Conservation (phyloP, 768 basidiomycete species). For the Lentinula guzmanii region DNA sequence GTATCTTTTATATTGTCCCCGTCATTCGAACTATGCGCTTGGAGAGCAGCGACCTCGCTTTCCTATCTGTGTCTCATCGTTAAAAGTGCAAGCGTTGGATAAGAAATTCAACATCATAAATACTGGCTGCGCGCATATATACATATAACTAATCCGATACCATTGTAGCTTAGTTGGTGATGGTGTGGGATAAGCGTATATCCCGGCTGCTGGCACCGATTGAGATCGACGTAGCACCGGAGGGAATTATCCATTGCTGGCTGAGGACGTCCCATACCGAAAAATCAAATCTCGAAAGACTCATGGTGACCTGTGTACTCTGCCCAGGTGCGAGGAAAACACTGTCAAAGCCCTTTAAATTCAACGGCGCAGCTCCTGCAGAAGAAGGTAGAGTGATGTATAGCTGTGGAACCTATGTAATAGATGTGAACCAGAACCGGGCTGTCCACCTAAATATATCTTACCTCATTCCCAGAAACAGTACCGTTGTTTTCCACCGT, state of each 20-base stretch:
- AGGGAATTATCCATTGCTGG: conserved; percentile 52
- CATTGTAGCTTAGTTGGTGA: conserved; percentile 20
- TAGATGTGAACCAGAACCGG: background rate
- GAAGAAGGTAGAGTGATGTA: conserved; percentile 46
- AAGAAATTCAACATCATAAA: no score
- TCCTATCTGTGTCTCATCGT: background rate
- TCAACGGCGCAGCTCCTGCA: conserved; percentile 40
- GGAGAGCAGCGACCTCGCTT: background rate
- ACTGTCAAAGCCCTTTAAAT: conserved; percentile 53
- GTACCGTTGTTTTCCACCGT: conserved; percentile 48
- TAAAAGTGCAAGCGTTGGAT: no score
- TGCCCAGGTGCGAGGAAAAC: conserved; percentile 38
- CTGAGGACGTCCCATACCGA: conserved; percentile 47
- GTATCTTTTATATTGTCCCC: background rate
- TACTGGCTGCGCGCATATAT: no score
- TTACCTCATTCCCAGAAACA: conserved; percentile 48
- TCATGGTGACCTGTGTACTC: conserved; percentile 38
- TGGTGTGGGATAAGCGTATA: conserved; percentile 36
- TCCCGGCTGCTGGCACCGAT: conserved; percentile 49
- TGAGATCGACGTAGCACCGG: conserved; percentile 37
- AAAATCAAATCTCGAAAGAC: conserved; percentile 45
- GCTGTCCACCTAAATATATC: background rate
- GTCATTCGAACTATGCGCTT: background rate
- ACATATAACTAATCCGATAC: no score
- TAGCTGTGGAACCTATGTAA: conserved; percentile 44